phyloP scores from a whole-genome alignment of 2,329 filamentous ascomycete species.

The Alternaria consortialis region DNA sequence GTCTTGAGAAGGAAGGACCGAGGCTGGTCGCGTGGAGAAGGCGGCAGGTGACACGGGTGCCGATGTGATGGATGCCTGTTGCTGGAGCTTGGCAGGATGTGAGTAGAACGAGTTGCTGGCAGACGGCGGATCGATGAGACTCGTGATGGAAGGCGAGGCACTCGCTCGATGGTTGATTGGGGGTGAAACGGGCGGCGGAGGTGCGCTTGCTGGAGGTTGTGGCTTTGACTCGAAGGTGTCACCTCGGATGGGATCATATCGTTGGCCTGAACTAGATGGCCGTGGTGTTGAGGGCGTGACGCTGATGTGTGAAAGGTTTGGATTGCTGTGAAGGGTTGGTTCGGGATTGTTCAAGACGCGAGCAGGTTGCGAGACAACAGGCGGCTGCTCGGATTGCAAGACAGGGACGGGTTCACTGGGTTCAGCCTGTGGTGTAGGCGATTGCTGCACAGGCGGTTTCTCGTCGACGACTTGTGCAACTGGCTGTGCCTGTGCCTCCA shows the following conservation, averaged over 20 bases:
- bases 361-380: constrained; percentile 35
- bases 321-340: constrained; percentile 48
- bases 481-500: constrained; percentile 45
- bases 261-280: constrained; percentile 75
- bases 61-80: constrained; percentile 50
- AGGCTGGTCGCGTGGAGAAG: constrained; percentile 37
- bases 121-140: constrained; percentile 78
- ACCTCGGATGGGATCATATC: constrained; percentile 87
- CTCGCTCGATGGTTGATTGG: constrained; percentile 77
- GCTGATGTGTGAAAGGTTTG: constrained; percentile 51
- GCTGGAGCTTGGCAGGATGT: constrained; percentile 44
- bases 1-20: constrained; percentile 43
- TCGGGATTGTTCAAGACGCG: constrained; percentile 53
- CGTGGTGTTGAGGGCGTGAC: constrained; percentile 60
- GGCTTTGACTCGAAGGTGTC: constrained; percentile 58
- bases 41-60: constrained; percentile 51
- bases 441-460: constrained; percentile 34
- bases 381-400: constrained; percentile 39
- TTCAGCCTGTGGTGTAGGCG: constrained; percentile 40
- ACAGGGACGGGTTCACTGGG: constrained; percentile 37
- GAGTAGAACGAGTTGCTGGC: constrained; percentile 50
- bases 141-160: constrained; percentile 90
- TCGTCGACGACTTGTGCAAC: constrained; percentile 37
- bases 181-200: constrained; percentile 58
- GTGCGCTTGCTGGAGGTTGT: constrained; percentile 54